Evolutionary conservation across 768 basidiomycete species (phyloP).

Genomic region (Tephrocybe sp.): DNA sequence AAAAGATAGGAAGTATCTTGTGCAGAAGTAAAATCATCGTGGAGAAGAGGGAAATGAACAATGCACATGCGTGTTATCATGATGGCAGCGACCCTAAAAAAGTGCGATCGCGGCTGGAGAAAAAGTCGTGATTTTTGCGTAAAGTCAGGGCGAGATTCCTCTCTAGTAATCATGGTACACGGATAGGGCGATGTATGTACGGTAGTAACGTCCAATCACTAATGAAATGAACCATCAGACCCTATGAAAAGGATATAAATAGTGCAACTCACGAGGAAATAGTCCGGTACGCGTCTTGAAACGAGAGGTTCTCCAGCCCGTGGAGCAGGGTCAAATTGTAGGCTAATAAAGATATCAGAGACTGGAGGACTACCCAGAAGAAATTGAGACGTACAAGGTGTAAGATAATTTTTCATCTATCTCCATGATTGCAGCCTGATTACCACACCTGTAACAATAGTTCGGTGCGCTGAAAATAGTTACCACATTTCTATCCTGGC

Average conservation of each 20-base stretch:
- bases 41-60: not conserved
- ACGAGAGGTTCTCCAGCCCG: conserved; percentile 98
- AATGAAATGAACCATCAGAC: not conserved
- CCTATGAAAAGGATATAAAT: not conserved
- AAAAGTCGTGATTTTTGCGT: conserved; percentile 11
- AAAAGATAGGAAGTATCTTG: conserved; percentile 6
- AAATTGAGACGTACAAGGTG: conserved; percentile 67
- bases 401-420: conserved; percentile 98
- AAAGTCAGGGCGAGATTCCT: conserved; percentile 13
- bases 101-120: not conserved
- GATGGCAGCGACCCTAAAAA: conserved; percentile 4
- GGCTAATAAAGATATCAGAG: conserved; percentile 45
- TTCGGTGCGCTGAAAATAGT: conserved; percentile 99
- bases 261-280: conserved; percentile 77
- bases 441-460: conserved; percentile 99
- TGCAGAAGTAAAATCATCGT: not conserved
- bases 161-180: conserved; percentile 26
- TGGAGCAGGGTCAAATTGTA: conserved; percentile 99
- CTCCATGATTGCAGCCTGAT: conserved; percentile 99
- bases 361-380: not conserved
- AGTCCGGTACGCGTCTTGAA: conserved; percentile 91
- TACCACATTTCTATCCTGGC: conserved; percentile 98
- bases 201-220: conserved; percentile 26
- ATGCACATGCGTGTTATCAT: conserved; percentile 5
- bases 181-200: conserved; percentile 22